Base-by-base conservation (phyloP, 1,284 basidiomycete genomes). In the Cryptococcus jaspeensis region DNA sequence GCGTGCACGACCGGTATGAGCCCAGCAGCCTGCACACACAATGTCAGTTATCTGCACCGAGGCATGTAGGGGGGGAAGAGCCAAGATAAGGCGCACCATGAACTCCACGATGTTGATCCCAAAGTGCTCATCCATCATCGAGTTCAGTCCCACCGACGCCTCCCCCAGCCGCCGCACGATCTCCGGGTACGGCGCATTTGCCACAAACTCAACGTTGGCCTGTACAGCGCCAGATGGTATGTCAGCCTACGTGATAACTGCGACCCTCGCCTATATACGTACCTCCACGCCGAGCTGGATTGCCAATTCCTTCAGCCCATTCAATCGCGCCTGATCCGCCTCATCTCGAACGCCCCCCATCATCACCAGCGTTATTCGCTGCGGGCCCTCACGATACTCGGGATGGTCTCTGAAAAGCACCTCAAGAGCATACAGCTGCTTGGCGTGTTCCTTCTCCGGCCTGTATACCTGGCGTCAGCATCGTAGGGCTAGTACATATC, bases 71-170 rank as follows among this genome's bases (percentile, higher is more conserved):
- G 22, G 23, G 3, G 32, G 20, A n/a, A 12, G 4, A 45, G 35
- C 28, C 13, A 2, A 40, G 50, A 55, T n/a, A 40, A 41, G 37
- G 74, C 84, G 56, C 52, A 89, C 92, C 94, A 98, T 95, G 67
- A 91, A 95, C 74, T 99, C 95, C 8, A 99, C 95, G 18, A 99
- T 84, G 67, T 94, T 96, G 74, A 99, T 99, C 1, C 96, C 96
- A 66, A 99, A 99, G 74, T 99, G 95, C 76, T 99, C 96, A 71
- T 99, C 94, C 1, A 94, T 85, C 95, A 99, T 99, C 4, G 95
- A 98, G 70, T 90, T 95, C 23, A 98, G 73, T 0, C 96, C 95
- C 5, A 97, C 82, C 57, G 87, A 89, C 0, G 92, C 87, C 15
- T 78, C 77, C 0, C 85, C 83, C 1, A 99, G 81, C 79, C 85